Base-by-base conservation (phyloP, 345 rosid species). In the Garcia nutans region DNA sequence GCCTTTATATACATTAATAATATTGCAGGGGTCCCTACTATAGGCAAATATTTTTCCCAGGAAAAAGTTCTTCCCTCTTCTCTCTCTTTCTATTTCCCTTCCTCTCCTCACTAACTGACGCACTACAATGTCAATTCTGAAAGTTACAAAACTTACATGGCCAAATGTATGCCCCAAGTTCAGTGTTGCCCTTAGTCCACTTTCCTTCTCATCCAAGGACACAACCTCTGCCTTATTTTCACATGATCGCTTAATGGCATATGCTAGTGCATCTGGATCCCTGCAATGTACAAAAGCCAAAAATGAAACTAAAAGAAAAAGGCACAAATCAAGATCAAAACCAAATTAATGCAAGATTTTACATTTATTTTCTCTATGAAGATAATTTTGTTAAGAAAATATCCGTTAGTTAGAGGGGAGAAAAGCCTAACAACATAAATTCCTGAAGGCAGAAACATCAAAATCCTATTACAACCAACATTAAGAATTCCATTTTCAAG, bases 81-180 rank as follows among this genome's bases (percentile, higher is more conserved):
- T 15, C 45, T 9, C 66, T 12, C 49, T 24, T 15, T 9, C 66
- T 12, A 33, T 24, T 15, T 15, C 58, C 3, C 66, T 12, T 37
- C 19, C 22, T 12, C 20, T 37, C 52, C 13, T 9, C 9, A 68
- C 16, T 24, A 1, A 57, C 37, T 45, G 6, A 20, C 10, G 10
- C 15, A 70, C 11, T 20, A 41, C 10, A 23, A 9, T 6, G 65
- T 49, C 20, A 47, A 47, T 67, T 59, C 59, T 55, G 67, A 0
- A 71, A 58, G 63, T n/a, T 37, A 68, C 26, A 76, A 19, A 76
- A 83, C 94, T 88, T 75, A 96, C 99, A 88, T 93, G 99, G 80
- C 98, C 99, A 88, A 96, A 93, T 9, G 99, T 96, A 81, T 93
- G 99, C 66, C 99, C 99, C 80, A 96, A 82, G 82, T 96, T 96